Evolutionary conservation across 192 early-diverging fungal genomes (phyloP), one percentile per base, ranked within the genome.

Genomic region (Pilaira anomala): DNA sequence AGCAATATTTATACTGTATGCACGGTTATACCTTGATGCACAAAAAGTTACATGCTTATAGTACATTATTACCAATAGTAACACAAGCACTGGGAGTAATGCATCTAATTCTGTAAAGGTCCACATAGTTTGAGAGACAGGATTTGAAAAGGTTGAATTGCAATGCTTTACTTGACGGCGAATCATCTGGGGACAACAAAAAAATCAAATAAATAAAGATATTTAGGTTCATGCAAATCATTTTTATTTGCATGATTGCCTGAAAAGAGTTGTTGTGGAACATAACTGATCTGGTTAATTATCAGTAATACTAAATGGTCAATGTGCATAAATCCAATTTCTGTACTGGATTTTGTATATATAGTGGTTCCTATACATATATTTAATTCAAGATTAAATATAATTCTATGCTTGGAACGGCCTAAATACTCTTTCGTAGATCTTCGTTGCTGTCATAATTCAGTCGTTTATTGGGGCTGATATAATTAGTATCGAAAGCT

Each of bases 21-120:
- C n/a, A n/a, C n/a, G n/a, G n/a, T 9, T n/a, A 42, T 76, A 76
- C 75, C 75, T 76, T 1, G 76, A 78, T 3, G 76, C 76, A 49
- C 71, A 72, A 53, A 78, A 74, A 13, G 72, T 60, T 3, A 68
- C 63, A 7, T 67, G 59, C 26, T 78, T 55, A 16, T 66, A 25
- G 54, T 72, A 72, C 0, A 66, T 36, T 18, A 72, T 50, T 4
- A 78, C 76, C 0, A 78, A 28, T 1, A 22, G 7, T 55, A 69
- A 72, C 16, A 67, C 69, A 21, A 65, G 14, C 11, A 75, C 41
- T 0, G 64, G 65, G 36, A 78, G 68, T 12, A 75, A 18, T 6
- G 75, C 52, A 29, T 69, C 67, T 3, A 63, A 16, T 5, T 65
- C 62, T 7, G 70, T 64, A 9, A 72, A 51, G 3, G 30, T 48